These are phyloP conservation scores for Aspergillus spinulosporus DNA, from an alignment of 2,329 filamentous ascomycete species.

Conservation along the genomic window DNA sequence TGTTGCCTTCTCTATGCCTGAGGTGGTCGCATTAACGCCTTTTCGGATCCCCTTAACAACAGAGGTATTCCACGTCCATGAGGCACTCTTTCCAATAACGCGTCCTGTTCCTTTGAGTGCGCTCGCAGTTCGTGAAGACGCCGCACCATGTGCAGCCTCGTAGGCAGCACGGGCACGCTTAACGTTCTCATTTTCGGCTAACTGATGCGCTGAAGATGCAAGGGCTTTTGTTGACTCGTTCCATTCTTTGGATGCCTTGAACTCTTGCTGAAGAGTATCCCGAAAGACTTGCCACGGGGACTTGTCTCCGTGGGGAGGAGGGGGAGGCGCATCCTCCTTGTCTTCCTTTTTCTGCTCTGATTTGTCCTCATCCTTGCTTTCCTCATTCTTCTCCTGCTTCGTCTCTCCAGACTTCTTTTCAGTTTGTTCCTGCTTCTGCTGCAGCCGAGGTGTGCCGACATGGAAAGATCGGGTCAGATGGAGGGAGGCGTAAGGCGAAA, in stretches of 20 bases:
- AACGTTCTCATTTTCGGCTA: conserved; percentile 89
- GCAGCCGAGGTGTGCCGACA: conserved; percentile 33
- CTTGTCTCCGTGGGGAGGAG: conserved; percentile 97
- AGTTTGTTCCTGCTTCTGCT: conserved; percentile 43
- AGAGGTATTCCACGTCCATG: conserved; percentile 95
- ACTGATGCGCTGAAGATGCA: conserved; percentile 82
- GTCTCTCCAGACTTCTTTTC: conserved; percentile 33
- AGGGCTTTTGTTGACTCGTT: conserved; percentile 97
- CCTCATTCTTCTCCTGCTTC: conserved; percentile 47
- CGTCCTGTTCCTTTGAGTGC: conserved; percentile 83
- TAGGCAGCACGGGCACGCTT: conserved; percentile 83
- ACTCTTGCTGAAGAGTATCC: conserved; percentile 90
- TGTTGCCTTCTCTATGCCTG: conserved; percentile 90
- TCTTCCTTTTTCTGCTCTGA: conserved; percentile 48
- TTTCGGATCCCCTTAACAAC: conserved; percentile 89
- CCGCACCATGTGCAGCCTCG: conserved; percentile 78
- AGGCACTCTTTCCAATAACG: conserved; percentile 83
- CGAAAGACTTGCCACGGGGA: conserved; percentile 98
- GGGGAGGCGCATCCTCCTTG: conserved; percentile 67
- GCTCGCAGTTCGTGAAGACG: conserved; percentile 73
- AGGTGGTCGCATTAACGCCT: conserved; percentile 80
- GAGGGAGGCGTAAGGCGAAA: conserved; percentile 38
- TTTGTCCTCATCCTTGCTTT: conserved; percentile 46
- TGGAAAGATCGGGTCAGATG: conserved; percentile 42
- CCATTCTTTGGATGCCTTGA: conserved; percentile 98